Conservation (phyloP, 306 rosid species). For the Parietaria judaica region DNA sequence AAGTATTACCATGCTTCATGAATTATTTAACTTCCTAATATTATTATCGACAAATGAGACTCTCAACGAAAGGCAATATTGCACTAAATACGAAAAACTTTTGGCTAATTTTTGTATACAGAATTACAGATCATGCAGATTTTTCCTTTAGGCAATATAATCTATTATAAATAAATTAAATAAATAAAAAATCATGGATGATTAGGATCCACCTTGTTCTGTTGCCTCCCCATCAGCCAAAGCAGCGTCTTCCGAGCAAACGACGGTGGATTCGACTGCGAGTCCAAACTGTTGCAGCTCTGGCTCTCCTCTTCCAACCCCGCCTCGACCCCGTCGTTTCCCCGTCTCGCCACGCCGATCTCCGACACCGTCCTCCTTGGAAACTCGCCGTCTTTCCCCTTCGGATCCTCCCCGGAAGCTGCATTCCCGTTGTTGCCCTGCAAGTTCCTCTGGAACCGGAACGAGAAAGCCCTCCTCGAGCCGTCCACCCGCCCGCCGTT, state of each 20-base stretch:
- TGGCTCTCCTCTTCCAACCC: conserved; percentile 56
- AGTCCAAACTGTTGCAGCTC: conserved; percentile 67
- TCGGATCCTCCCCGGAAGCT: conserved; percentile 27
- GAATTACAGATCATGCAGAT: conserved; percentile 3
- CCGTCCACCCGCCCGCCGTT: conserved; percentile 25
- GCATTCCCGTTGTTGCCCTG: background rate
- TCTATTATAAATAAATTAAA: conserved; percentile 4
- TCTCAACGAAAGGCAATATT: too few species aligned
- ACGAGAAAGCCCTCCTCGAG: conserved; percentile 65
- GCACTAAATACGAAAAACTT: too few species aligned
- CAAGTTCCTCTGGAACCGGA: conserved; percentile 36
- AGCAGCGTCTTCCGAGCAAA: conserved; percentile 81
- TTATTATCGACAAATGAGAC: too few species aligned
- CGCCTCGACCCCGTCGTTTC: conserved; percentile 48
- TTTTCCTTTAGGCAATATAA: conserved; percentile 12
- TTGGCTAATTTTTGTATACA: too few species aligned
- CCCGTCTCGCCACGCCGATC: conserved; percentile 49
- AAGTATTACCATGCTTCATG: too few species aligned
- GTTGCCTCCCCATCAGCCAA: conserved; percentile 89
- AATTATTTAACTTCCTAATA: too few species aligned
- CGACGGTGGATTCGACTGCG: conserved; percentile 66
- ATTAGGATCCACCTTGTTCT: conserved; percentile 71
- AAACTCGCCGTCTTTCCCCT: conserved; percentile 28
- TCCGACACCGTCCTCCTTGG: conserved; percentile 51
- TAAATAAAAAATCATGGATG: conserved; percentile 25